Evolutionary conservation across 345 rosid species (phyloP).

Genomic region (Eucalyptus rudis): DNA sequence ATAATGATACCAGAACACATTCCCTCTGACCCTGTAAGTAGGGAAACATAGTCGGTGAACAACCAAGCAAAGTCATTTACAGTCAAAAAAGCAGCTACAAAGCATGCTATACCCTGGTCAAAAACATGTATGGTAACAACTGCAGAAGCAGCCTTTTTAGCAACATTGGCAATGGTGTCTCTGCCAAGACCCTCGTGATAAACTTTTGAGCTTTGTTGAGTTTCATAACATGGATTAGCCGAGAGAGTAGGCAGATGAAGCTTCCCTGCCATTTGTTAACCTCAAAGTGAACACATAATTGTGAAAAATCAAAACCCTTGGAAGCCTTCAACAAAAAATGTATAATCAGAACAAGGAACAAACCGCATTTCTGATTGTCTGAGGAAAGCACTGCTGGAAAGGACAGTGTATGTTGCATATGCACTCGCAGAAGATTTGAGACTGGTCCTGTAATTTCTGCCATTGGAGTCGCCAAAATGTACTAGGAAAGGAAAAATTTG

Average conservation of each 20-base stretch:
- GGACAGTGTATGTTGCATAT: background rate
- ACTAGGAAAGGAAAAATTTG: background rate
- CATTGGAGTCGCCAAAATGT: background rate
- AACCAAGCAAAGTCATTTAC: background rate
- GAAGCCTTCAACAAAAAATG: background rate
- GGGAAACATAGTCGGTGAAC: background rate
- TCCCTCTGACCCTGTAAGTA: constrained; percentile 17
- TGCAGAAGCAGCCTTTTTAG: constrained; percentile 61
- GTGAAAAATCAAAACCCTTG: background rate
- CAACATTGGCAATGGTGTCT: constrained; percentile 70
- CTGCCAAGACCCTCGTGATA: constrained; percentile 41
- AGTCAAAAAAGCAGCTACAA: background rate
- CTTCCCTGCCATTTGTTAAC: constrained; percentile 14
- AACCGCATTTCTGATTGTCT: constrained; percentile 21
- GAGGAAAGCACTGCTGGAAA: constrained; percentile 5
- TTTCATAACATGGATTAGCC: background rate
- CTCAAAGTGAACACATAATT: background rate
- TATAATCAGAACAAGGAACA: background rate
- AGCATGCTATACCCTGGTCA: constrained; percentile 10
- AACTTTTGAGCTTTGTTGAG: constrained; percentile 25
- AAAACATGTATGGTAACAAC: constrained; percentile 66
- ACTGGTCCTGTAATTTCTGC: background rate
- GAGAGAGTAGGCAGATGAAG: background rate
- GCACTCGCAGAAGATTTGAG: background rate
- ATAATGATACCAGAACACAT: constrained; percentile 83